Percentiles rank a stretch among this genome's conserved stretches.
These are phyloP conservation scores for Pterocarpus santalinus DNA, from an alignment of 306 rosid genomes.

Conservation along the genomic window DNA sequence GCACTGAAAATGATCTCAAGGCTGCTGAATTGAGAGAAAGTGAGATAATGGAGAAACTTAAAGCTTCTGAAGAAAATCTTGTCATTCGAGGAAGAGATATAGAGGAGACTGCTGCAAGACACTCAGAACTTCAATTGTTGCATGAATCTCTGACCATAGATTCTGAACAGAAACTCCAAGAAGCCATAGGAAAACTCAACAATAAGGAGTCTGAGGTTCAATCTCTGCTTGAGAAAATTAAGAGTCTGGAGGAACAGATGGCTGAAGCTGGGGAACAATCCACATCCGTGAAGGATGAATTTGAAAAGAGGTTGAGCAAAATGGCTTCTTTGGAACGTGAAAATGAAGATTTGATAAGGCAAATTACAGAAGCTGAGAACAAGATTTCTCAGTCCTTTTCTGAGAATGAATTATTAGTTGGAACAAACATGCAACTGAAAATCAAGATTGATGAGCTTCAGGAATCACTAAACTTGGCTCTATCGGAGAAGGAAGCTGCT, in stretches of 20 bases:
- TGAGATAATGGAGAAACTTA: constrained; percentile 69
- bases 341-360: constrained; percentile 72
- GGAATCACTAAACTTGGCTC: constrained; percentile 64
- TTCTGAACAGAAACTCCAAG: constrained; percentile 77
- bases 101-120: constrained; percentile 61
- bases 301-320: constrained; percentile 66
- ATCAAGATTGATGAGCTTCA: constrained; percentile 83
- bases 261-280: constrained; percentile 59
- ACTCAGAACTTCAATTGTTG: constrained; percentile 70
- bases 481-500: constrained; percentile 72
- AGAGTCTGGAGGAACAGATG: constrained; percentile 66
- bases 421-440: constrained; percentile 78
- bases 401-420: constrained; percentile 82
- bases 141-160: constrained; percentile 77
- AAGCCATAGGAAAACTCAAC: constrained; percentile 63
- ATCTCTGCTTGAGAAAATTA: constrained; percentile 74
- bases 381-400: constrained; percentile 71
- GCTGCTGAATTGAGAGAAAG: constrained; percentile 68
- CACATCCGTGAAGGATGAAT: constrained; percentile 60
- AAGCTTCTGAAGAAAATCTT: constrained; percentile 72
- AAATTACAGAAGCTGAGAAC: constrained; percentile 65
- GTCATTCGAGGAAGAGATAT: constrained; percentile 62
- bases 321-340: constrained; percentile 61
- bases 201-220: constrained; percentile 76
- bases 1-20: constrained; percentile 69